Evolutionary conservation across 352 stramenopile species (phyloP).

Genomic region (Phytophthora tentaculata): DNA sequence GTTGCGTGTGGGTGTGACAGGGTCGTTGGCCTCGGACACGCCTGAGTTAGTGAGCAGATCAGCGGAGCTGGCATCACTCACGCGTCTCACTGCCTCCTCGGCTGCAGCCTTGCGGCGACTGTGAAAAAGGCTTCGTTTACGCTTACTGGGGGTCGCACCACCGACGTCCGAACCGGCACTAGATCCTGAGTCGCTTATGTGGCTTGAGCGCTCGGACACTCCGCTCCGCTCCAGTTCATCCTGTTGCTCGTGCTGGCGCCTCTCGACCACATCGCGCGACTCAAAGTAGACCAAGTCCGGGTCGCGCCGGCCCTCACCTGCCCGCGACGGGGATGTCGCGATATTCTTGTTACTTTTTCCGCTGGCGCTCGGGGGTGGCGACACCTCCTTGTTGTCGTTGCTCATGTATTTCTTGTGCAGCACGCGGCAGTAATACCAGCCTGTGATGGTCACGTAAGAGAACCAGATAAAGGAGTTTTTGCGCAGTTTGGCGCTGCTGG

Average conservation of each 20-base stretch:
- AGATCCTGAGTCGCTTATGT: conserved; percentile 58
- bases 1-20: conserved; percentile 16
- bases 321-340: conserved; percentile 1
- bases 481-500: conserved; percentile 53
- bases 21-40: conserved; percentile 37
- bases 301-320: conserved; percentile 10
- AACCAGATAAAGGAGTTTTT: conserved; percentile 74
- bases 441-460: conserved; percentile 81
- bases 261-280: conserved; percentile 42
- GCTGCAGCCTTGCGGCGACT: conserved; percentile 43
- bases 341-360: conserved; percentile 2
- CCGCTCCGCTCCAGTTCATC: conserved; percentile 37
- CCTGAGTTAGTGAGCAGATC: conserved; percentile 43
- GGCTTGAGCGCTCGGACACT: conserved; percentile 53
- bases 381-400: conserved; percentile 17
- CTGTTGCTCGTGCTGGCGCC: conserved; percentile 37
- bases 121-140: conserved; percentile 52
- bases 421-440: conserved; percentile 86
- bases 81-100: conserved; percentile 41
- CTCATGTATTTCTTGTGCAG: conserved; percentile 66
- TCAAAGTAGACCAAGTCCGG: conserved; percentile 62
- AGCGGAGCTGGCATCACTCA: conserved; percentile 38
- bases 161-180: conserved; percentile 50
- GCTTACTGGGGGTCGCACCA: conserved; percentile 38
- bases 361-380: conserved; percentile 15